Base-by-base conservation (phyloP, 176 grass and related monocot species). In the Alloteropsis semialata region DNA sequence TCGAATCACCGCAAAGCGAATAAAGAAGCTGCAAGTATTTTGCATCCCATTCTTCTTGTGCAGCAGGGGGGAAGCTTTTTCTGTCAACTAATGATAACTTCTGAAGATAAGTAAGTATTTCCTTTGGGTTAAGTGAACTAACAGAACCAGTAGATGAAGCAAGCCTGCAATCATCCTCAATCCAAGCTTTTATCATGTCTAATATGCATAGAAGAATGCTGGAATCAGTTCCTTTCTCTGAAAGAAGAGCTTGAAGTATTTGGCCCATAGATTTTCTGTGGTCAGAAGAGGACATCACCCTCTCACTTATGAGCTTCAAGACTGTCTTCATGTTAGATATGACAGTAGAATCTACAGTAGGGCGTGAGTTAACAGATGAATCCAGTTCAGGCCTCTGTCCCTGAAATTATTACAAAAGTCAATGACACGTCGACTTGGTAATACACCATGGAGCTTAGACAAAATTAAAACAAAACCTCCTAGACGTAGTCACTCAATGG, bases 11-110 rank as follows among this genome's bases (percentile, higher is more conserved):
- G 77, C 96, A 99, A 44, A 99, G 87, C 41, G 87, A 92, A 85
- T 92, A 96, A 27, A 99, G 87, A 77, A 99, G 87, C 74, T 94
- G 89, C 84, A 99, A 86, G 88, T 93, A 99, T 71, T 96, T 96
- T 50, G 82, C 73, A 80, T 99, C 96, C 96, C 96, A 99, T 85
- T 96, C 96, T 88, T 96, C 91, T 82, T 88, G 91, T 64, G 76
- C 85, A 65, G 84, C 76, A 22, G 83, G 65, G 64, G 91, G 69
- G 43, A 99, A 99, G 59, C 76, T 86, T 85, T 94, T 99, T 78
- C 93, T 86, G 80, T 96, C 96, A 88, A 99, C 96, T 72, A 90
- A 54, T 62, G 96, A 95, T 58, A 99, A 89, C 84, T 93, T 99
- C 77, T 99, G 96, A 83, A 99, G 84, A 88, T 99, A 99, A 71